Base-by-base conservation (phyloP, 257 asterid species). In the Salvia hispanica region DNA sequence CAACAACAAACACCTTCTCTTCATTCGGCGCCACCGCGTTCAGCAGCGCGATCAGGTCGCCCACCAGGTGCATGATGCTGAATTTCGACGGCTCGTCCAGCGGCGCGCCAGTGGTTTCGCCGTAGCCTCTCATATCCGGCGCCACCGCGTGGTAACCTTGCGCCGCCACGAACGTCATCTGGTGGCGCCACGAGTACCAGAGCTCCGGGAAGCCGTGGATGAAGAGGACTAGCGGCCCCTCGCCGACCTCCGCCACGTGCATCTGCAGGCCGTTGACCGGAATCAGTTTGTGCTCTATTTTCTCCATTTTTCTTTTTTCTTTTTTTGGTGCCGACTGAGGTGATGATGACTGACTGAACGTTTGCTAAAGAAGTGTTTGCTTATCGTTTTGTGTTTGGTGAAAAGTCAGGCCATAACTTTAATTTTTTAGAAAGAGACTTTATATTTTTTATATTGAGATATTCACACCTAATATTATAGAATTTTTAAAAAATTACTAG, bases 151-250 rank as follows among this genome's bases (percentile, higher is more conserved):
- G 82, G 77, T 76, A 91, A 10, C 95, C 96, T 10, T 78, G 89
- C 40, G 61, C 83, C 2, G 94, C 96, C 90, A 87, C 25, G 85
- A 70, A 86, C 3, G 59, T 47, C 72, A 91, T 86, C 54, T 91
- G 95, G 85, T 91, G 94, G 72, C 96, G 95, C 97, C 97, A 86
- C 2, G 95, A 76, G 80, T 91, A 88, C 98, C 98, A 88, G 46
- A 91, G 90, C 74, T 91, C 91, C 0, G 96, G 94, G 78, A 88
- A 91, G 37, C 96, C 96, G 69, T 91, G 98, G 34, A 88, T 16
- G 83, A 91, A 83, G 76, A 91, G 94, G 70, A 88, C 83, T 1
- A 80, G 4, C 0, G 98, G 96, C 61, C 98, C 96, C 71, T 84
- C 33, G 7, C 97, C 96, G 21, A 86, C 44, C 72, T 84, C 91